Conservation (phyloP, 2,329 filamentous ascomycete genomes). For the Hypoxylon sp. region DNA sequence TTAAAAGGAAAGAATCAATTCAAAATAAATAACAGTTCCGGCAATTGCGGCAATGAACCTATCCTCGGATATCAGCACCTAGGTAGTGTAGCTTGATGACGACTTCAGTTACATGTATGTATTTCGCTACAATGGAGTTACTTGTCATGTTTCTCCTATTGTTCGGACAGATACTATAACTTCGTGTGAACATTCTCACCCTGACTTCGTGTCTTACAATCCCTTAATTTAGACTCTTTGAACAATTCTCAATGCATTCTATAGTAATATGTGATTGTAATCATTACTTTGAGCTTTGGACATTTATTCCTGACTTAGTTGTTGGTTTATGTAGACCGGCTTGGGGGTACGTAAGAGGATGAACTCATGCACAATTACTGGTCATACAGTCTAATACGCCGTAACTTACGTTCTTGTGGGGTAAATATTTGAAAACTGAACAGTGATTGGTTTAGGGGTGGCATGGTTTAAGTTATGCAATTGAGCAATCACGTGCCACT, state of each 20-base stretch:
- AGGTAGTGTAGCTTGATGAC: constrained; percentile 28
- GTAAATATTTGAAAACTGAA: not conserved
- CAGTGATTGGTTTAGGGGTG: constrained; percentile 22
- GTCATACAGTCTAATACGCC: constrained; percentile 10
- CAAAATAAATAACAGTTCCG: constrained; percentile 6
- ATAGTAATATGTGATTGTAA: constrained; percentile 4
- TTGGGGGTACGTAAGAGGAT: not conserved
- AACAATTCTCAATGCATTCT: not conserved
- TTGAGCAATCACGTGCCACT: constrained; percentile 30
- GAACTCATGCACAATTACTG: constrained; percentile 32
- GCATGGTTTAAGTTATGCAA: constrained; percentile 27
- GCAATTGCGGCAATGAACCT: constrained; percentile 25
- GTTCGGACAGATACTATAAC: constrained; percentile 24
- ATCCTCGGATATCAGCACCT: constrained; percentile 20
- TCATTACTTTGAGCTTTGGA: constrained; percentile 7
- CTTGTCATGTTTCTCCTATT: constrained; percentile 18
- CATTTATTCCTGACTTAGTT: not conserved
- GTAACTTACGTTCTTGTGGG: constrained; percentile 28
- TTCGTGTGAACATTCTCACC: constrained; percentile 2
- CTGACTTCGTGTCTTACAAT: constrained; percentile 10
- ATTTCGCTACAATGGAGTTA: constrained; percentile 13
- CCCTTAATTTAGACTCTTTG: constrained; percentile 5
- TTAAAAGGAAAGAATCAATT: constrained; percentile 11
- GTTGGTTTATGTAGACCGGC: not conserved
- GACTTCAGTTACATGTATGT: constrained; percentile 10